These are phyloP conservation scores for Pogostemon cablin DNA, from an alignment of 257 asterid species.

Conservation along the genomic window DNA sequence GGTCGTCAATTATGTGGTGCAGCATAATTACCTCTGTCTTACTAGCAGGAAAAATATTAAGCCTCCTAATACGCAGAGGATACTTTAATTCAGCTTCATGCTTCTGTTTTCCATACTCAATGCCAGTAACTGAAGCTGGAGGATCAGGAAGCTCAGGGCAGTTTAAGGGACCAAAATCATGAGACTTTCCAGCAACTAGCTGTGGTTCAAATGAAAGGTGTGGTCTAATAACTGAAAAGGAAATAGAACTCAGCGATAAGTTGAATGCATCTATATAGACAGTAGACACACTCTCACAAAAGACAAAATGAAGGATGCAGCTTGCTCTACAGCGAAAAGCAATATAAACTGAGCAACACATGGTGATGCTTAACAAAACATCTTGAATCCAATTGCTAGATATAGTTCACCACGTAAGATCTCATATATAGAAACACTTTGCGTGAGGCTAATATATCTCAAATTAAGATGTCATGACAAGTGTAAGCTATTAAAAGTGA, in stretches of 20 bases:
- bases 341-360: constrained; percentile 15
- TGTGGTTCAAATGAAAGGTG: constrained; percentile 95
- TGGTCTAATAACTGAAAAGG: constrained; percentile 83
- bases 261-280: background rate
- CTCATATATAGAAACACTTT: background rate
- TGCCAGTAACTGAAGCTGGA: constrained; percentile 54
- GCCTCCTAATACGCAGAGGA: constrained; percentile 89
- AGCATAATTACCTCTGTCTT: constrained; percentile 75
- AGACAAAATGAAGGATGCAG: background rate
- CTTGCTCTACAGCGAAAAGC: constrained; percentile 10
- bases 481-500: background rate
- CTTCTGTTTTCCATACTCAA: constrained; percentile 73
- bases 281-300: background rate
- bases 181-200: constrained; percentile 90
- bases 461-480: constrained; percentile 12
- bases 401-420: constrained; percentile 13
- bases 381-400: constrained; percentile 8
- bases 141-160: constrained; percentile 89
- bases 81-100: constrained; percentile 91
- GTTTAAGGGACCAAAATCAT: constrained; percentile 81
- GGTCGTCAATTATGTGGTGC: constrained; percentile 7
- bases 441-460: constrained; percentile 23
- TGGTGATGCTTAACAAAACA: background rate
- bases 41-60: constrained; percentile 87
- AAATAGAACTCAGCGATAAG: constrained; percentile 27